Percentiles rank a stretch among this genome's conserved stretches.
Conservation (phyloP, 2,329 filamentous ascomycete species). For the Phialophora macrospora region DNA sequence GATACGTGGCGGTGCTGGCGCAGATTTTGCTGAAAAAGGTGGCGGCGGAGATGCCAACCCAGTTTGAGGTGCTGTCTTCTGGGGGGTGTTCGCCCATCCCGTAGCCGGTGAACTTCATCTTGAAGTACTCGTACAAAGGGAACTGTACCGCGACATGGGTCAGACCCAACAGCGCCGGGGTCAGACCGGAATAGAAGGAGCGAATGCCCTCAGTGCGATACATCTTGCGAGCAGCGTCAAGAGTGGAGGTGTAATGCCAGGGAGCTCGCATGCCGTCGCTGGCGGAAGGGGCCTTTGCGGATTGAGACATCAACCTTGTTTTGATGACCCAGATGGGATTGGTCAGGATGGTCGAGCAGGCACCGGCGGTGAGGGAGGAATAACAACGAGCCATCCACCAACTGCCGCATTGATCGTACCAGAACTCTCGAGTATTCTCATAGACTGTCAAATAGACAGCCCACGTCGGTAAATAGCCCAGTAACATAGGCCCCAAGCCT, state of each 20-base stretch:
- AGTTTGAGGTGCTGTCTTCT: conserved; percentile 67
- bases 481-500: conserved; percentile 88
- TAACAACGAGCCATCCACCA: conserved; percentile 80
- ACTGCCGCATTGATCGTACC: conserved; percentile 68
- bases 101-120: conserved; percentile 84
- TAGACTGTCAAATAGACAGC: conserved; percentile 98
- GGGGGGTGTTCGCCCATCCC: conserved; percentile 75
- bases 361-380: conserved; percentile 88
- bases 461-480: conserved; percentile 97
- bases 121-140: conserved; percentile 91
- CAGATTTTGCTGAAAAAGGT: conserved; percentile 93
- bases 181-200: conserved; percentile 94
- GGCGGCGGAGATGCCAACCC: conserved; percentile 81
- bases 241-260: conserved; percentile 89
- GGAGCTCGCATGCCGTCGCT: conserved; percentile 57
- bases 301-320: conserved; percentile 95
- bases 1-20: conserved; percentile 93
- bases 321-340: conserved; percentile 99
- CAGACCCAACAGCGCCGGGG: conserved; percentile 86
- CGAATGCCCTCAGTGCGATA: conserved; percentile 84
- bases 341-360: conserved; percentile 88
- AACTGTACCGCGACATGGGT: conserved; percentile 98
- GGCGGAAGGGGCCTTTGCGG: conserved; percentile 59
- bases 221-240: conserved; percentile 95
- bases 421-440: conserved; percentile 80